Percentiles rank a stretch among this genome's conserved stretches.
phyloP scores from a whole-genome alignment of 495 filamentous ascomycete genomes.

The Rhizodiscina lignyota region DNA sequence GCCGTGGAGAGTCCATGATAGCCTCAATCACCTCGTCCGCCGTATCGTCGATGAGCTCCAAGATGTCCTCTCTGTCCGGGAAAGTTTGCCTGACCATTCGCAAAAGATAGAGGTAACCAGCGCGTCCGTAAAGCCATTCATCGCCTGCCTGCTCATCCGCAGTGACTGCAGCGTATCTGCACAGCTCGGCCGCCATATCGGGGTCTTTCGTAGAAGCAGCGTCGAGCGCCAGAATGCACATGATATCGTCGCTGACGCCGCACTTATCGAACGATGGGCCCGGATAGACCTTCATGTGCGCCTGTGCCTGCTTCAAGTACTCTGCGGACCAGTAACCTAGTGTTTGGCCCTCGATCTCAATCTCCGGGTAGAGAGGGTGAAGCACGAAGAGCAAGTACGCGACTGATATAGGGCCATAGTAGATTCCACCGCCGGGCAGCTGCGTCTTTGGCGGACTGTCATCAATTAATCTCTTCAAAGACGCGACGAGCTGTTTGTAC shows the following conservation, averaged over 20 bases:
- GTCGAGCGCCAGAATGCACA: constrained; percentile 33
- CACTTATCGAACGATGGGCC: constrained; percentile 25
- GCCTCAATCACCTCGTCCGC: constrained; percentile 27
- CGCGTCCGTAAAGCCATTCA: constrained; percentile 44
- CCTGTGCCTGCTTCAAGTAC: constrained; percentile 23
- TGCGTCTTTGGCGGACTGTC: constrained; percentile 19
- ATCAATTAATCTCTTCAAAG: constrained; percentile 22
- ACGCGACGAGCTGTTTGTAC: constrained; percentile 24
- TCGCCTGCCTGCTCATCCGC: constrained; percentile 21
- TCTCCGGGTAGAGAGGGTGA: constrained; percentile 27
- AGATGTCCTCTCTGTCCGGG: constrained; percentile 15
- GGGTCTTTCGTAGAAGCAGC: constrained; percentile 29
- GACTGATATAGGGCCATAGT: constrained; percentile 40
- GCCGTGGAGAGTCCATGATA: constrained; percentile 22
- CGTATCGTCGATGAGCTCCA: constrained; percentile 20
- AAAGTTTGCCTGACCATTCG: constrained; percentile 26
- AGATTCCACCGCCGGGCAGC: constrained; percentile 31
- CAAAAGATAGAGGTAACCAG: constrained; percentile 44
- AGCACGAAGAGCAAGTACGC: constrained; percentile 41
- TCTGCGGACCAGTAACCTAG: constrained; percentile 28
- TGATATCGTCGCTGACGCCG: constrained; percentile 38
- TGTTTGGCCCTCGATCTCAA: constrained; percentile 26
- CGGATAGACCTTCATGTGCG: constrained; percentile 28
- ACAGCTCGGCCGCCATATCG: constrained; percentile 26
- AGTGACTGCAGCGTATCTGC: constrained; percentile 20